A percentile compares a stretch with the other conserved stretches of the same genome.
Conservation (phyloP, 441 rosid genomes). For the Erysimum pusillum region DNA sequence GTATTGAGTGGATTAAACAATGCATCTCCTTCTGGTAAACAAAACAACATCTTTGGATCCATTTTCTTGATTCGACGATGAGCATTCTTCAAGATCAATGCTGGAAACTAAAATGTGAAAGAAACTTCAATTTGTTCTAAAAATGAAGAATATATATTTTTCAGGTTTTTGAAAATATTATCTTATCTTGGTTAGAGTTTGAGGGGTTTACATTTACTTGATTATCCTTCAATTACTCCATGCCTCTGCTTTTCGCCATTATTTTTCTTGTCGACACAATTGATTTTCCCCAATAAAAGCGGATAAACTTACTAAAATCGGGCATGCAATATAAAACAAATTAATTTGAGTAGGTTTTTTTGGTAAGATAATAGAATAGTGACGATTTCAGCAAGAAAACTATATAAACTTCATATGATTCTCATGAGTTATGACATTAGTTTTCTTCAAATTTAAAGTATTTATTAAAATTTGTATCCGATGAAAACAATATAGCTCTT, state of each 20-base stretch:
- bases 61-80: conserved; percentile 42
- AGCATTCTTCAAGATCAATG: conserved; percentile 38
- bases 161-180: not conserved
- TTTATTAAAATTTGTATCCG: not conserved
- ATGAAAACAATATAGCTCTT: not conserved
- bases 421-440: too few species aligned
- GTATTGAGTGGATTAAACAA: conserved; percentile 67
- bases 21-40: conserved; percentile 47
- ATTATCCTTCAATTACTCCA: conserved; percentile 42
- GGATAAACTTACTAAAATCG: conserved; percentile 23
- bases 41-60: conserved; percentile 48
- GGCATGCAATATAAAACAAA: conserved; percentile 4
- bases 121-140: conserved; percentile 18
- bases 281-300: conserved; percentile 17
- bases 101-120: conserved; percentile 16
- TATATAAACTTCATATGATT: not conserved
- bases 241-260: conserved; percentile 28
- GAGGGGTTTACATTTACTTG: conserved; percentile 42
- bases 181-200: conserved; percentile 20
- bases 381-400: not conserved
- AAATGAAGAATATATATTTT: conserved; percentile 28
- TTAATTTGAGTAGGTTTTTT: not conserved
- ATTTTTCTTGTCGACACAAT: conserved; percentile 11
- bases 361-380: not conserved
- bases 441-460: too few species aligned